These are phyloP conservation scores for Amborella trichopoda DNA, from an alignment of 164 flowering plant species.

Conservation along the genomic window DNA sequence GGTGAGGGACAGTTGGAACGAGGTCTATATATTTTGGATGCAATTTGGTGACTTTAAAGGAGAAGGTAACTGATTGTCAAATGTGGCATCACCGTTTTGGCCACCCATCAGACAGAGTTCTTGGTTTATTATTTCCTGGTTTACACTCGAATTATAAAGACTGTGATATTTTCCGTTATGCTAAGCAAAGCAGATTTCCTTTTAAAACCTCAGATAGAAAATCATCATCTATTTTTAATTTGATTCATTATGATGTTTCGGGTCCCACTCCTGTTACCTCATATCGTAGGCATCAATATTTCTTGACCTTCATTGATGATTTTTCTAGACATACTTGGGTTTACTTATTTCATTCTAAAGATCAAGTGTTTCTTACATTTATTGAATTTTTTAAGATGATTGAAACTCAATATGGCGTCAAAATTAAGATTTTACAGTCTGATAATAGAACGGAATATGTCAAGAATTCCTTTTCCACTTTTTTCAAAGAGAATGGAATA, in stretches of 20 bases:
- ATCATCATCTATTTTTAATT: background rate
- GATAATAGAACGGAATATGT: slow-evolving; percentile 1
- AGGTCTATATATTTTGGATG: background rate
- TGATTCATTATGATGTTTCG: background rate
- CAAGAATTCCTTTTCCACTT: background rate
- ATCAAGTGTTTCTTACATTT: background rate
- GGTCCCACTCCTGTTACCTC: background rate
- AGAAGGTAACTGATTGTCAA: background rate
- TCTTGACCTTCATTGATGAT: background rate
- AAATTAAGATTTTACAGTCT: background rate
- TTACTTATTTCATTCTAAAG: slow-evolving; percentile 1
- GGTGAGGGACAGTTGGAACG: background rate
- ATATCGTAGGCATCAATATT: background rate
- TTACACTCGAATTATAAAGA: background rate
- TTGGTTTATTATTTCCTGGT: background rate
- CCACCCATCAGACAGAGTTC: background rate
- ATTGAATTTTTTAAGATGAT: background rate
- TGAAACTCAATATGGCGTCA: background rate
- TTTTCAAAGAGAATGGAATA: background rate
- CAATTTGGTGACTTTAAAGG: background rate
- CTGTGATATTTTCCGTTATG: background rate
- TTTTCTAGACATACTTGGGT: background rate
- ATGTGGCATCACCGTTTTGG: background rate
- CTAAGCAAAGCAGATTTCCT: background rate
- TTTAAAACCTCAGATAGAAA: background rate